Percentiles rank a stretch among this genome's conserved stretches.
Conservation (phyloP, 495 filamentous ascomycete genomes). For the Terfezia boudieri region DNA sequence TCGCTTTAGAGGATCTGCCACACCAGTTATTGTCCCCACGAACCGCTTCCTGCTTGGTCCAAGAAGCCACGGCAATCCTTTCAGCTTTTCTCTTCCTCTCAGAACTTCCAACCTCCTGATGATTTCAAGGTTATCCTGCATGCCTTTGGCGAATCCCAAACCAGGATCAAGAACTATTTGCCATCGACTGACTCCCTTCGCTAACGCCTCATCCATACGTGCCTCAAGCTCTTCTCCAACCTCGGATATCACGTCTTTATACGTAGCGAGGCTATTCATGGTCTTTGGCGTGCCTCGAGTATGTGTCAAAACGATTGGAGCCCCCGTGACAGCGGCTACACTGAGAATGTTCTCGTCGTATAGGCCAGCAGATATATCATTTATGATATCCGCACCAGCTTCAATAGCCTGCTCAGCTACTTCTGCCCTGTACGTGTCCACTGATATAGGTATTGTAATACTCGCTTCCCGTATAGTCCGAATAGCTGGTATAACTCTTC, state of each 20-base stretch:
- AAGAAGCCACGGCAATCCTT: conserved; percentile 67
- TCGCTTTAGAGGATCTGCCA: conserved; percentile 30
- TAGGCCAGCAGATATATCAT: conserved; percentile 71
- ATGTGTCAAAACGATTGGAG: conserved; percentile 77
- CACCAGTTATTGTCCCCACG: conserved; percentile 62
- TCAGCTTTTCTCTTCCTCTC: conserved; percentile 37
- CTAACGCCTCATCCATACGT: conserved; percentile 55
- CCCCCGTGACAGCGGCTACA: conserved; percentile 57
- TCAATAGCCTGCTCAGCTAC: conserved; percentile 63
- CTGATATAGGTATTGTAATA: conserved; percentile 42
- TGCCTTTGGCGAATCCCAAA: conserved; percentile 75
- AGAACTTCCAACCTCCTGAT: conserved; percentile 43
- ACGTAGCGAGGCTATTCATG: conserved; percentile 48
- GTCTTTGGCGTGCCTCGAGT: conserved; percentile 76
- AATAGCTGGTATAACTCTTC: conserved; percentile 59
- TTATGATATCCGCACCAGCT: conserved; percentile 81
- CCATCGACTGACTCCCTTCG: conserved; percentile 70
- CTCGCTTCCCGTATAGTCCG: conserved; percentile 44
- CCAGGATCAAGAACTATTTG: conserved; percentile 88
- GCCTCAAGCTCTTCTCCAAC: conserved; percentile 45
- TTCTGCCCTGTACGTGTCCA: conserved; percentile 77
- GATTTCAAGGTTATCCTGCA: conserved; percentile 58
- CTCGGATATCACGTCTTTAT: conserved; percentile 39
- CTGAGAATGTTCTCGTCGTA: conserved; percentile 65
- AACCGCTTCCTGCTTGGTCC: conserved; percentile 82